Conservation (phyloP, 2,329 filamentous ascomycete species). For the Colletotrichum tanaceti region DNA sequence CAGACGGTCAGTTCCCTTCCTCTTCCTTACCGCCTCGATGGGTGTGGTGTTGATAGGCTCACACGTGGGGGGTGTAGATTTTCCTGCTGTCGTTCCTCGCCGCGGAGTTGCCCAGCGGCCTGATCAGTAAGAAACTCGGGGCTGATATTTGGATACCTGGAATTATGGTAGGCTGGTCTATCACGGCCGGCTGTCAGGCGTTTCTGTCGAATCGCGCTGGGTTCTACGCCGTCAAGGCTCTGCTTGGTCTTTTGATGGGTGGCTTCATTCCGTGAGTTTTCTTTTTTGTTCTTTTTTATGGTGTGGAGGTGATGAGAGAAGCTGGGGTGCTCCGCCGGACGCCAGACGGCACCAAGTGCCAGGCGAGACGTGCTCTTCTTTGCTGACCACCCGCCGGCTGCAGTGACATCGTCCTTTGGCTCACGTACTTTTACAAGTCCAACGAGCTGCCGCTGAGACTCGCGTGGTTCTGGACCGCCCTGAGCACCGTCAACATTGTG, state of each 20-base stretch:
- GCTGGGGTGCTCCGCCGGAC: accelerated
- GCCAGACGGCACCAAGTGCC: too few relatives aligned
- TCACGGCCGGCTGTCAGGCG: slow-evolving; percentile 54
- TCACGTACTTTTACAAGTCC: slow-evolving; percentile 50
- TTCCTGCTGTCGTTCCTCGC: slow-evolving; percentile 58
- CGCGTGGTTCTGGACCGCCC: slow-evolving; percentile 48
- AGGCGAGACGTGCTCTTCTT: too few relatives aligned
- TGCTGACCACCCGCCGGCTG: not conserved
- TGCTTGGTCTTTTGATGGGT: slow-evolving; percentile 61
- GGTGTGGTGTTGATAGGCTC: slow-evolving; percentile 22
- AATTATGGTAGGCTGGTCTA: slow-evolving; percentile 56
- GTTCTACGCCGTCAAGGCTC: slow-evolving; percentile 56
- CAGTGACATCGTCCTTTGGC: slow-evolving; percentile 48
- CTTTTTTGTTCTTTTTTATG: too few relatives aligned
- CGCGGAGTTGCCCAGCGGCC: slow-evolving; percentile 61
- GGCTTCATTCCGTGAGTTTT: slow-evolving; percentile 60
- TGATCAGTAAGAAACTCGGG: slow-evolving; percentile 63
- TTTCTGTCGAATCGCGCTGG: slow-evolving; percentile 50
- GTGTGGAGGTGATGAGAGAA: not conserved
- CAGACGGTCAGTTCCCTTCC: slow-evolving; percentile 48
- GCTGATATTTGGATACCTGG: slow-evolving; percentile 60
- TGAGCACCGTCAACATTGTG: slow-evolving; percentile 44
- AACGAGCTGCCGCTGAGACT: slow-evolving; percentile 47
- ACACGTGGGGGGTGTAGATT: slow-evolving; percentile 47
- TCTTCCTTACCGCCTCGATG: too few relatives aligned